These are phyloP conservation scores for Sporisorium reilianum DNA, from an alignment of 1,284 basidiomycete species.

Conservation along the genomic window DNA sequence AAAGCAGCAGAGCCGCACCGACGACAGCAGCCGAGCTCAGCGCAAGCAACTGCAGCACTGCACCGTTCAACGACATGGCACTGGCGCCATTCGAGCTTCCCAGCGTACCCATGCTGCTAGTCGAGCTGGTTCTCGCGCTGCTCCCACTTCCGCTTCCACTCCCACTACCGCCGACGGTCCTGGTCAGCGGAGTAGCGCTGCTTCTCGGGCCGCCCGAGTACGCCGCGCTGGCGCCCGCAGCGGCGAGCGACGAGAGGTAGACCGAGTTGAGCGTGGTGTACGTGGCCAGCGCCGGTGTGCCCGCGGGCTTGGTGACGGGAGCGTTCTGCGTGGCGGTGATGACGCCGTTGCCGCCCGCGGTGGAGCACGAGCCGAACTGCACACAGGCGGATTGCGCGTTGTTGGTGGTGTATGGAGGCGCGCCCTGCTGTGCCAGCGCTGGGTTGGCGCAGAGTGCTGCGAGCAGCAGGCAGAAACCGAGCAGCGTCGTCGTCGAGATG, in stretches of 20 bases:
- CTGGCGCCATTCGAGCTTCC: constrained; percentile 1
- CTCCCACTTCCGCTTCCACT: constrained; percentile 1
- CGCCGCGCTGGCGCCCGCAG: constrained; percentile 33
- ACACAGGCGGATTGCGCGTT: constrained; percentile 36
- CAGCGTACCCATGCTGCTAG: neutral
- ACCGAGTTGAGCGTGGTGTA: constrained; percentile 22
- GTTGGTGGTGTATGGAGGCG: constrained; percentile 32
- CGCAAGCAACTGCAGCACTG: neutral
- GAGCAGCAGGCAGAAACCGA: neutral
- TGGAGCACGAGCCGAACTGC: constrained; percentile 36
- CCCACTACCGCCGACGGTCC: constrained; percentile 10
- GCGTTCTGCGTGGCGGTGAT: constrained; percentile 34
- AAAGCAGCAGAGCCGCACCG: constrained; percentile 25
- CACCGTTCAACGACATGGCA: neutral
- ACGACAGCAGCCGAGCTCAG: constrained; percentile 4
- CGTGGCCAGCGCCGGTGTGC: constrained; percentile 37
- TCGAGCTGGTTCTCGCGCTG: constrained; percentile 1
- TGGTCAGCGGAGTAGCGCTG: constrained; percentile 1
- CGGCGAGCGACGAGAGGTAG: constrained; percentile 30
- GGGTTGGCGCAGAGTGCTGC: neutral
- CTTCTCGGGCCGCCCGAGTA: constrained; percentile 19
- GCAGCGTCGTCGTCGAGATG: neutral
- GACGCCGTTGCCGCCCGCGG: constrained; percentile 18
- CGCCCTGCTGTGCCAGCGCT: constrained; percentile 10
- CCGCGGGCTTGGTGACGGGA: constrained; percentile 34